Conservation (phyloP, 1,139 yeast species). For the Yamadazyma jaroonii region DNA sequence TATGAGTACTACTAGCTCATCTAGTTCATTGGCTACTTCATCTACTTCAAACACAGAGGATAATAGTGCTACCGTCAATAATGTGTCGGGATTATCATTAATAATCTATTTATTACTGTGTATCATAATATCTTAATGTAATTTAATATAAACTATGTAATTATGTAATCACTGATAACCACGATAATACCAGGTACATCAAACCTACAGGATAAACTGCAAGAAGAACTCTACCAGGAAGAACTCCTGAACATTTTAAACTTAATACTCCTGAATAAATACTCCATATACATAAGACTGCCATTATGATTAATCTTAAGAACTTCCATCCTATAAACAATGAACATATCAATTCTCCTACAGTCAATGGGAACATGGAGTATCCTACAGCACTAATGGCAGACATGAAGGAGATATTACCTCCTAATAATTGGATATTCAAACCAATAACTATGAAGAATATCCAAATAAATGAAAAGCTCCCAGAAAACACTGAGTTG, state of each 20-base stretch:
- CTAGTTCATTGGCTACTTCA: slow-evolving; percentile 2
- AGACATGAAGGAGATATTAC: slow-evolving; percentile 66
- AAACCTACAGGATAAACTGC: slow-evolving; percentile 81
- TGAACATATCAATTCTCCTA: slow-evolving; percentile 62
- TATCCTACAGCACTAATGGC: slow-evolving; percentile 82
- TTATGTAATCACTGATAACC: slow-evolving; percentile 73
- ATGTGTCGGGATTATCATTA: slow-evolving; percentile 6
- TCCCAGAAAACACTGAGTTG: slow-evolving; percentile 50
- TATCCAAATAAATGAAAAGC: slow-evolving; percentile 50
- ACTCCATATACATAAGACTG: slow-evolving; percentile 66
- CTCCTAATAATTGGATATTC: slow-evolving; percentile 75
- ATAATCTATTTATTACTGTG: slow-evolving; percentile 8
- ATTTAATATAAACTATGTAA: background rate
- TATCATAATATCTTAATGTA: slow-evolving; percentile 6
- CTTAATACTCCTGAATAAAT: slow-evolving; percentile 66
- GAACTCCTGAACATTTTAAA: slow-evolving; percentile 65
- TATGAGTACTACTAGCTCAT: slow-evolving; percentile 3
- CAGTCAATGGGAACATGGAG: slow-evolving; percentile 72
- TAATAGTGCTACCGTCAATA: slow-evolving; percentile 10
- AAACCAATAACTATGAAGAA: slow-evolving; percentile 58
- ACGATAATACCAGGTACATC: slow-evolving; percentile 68
- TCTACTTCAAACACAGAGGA: slow-evolving; percentile 1
- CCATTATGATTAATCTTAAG: slow-evolving; percentile 53
- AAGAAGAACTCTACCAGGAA: slow-evolving; percentile 64
- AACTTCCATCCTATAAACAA: slow-evolving; percentile 51